Percentiles rank a stretch among this genome's conserved stretches.
Conservation (phyloP, 1,284 basidiomycete species). For the Sutorius eximius region DNA sequence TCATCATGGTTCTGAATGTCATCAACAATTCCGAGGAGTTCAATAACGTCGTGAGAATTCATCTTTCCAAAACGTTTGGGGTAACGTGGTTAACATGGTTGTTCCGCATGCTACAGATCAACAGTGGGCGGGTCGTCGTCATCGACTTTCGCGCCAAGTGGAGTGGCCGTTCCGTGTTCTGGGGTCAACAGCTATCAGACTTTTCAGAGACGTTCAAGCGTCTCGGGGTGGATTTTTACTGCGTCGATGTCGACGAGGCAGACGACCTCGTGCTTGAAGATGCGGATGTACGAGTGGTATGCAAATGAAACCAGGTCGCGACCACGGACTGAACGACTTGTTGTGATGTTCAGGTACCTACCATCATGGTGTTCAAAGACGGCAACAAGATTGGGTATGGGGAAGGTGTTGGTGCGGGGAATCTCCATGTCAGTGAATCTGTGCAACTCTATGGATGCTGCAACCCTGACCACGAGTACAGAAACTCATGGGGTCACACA, state of each 20-base stretch:
- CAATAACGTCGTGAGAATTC: constrained; percentile 9
- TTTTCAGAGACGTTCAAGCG: constrained; percentile 26
- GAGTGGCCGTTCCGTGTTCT: constrained; percentile 8
- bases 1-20: constrained; percentile 16
- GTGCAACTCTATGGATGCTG: neutral
- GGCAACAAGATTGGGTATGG: constrained; percentile 26
- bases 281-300: constrained; percentile 29
- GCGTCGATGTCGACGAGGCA: constrained; percentile 24
- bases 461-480: constrained; percentile 7
- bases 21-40: constrained; percentile 24
- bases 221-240: constrained; percentile 29
- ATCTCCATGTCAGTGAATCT: constrained; percentile 28
- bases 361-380: constrained; percentile 34
- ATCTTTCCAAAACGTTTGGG: neutral
- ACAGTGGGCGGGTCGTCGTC: constrained; percentile 26
- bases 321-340: neutral
- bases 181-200: constrained; percentile 14
- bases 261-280: constrained; percentile 30
- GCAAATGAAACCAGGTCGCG: neutral
- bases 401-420: constrained; percentile 28
- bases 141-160: constrained; percentile 25
- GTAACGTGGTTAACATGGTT: neutral
- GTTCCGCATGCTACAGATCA: constrained; percentile 17
- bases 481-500: constrained; percentile 27
- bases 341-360: constrained; percentile 20